Conservation (phyloP, 768 basidiomycete species). For the Rubroboletus pulcherrimus region DNA sequence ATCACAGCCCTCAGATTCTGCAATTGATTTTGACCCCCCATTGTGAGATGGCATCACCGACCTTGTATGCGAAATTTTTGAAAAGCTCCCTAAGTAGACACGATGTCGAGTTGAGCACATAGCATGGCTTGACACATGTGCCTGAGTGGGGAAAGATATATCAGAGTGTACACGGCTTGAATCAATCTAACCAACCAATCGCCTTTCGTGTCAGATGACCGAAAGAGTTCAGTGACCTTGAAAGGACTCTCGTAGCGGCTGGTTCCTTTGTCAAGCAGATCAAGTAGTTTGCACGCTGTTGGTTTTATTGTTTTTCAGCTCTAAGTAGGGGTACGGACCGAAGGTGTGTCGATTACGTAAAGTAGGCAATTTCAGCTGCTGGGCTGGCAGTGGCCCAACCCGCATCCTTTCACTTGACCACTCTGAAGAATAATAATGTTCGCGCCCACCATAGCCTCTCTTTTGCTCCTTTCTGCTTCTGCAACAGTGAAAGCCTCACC, state of each 20-base stretch:
- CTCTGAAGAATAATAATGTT: slow-evolving; percentile 30
- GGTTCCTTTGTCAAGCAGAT: too few species aligned
- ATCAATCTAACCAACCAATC: background rate
- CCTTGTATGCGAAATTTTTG: background rate
- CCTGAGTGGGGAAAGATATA: too few species aligned
- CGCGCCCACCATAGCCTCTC: slow-evolving; percentile 47
- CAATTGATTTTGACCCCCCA: background rate
- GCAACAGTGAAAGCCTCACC: slow-evolving; percentile 39
- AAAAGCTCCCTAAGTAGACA: background rate
- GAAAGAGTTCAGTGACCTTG: too few species aligned
- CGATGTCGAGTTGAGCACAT: background rate
- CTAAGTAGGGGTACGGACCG: background rate
- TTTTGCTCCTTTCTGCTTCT: slow-evolving; percentile 43
- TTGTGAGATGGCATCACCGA: background rate
- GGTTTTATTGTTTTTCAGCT: too few species aligned
- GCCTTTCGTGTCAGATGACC: background rate
- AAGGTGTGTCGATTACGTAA: background rate
- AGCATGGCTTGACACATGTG: too few species aligned
- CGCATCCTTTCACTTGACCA: background rate
- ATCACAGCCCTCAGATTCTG: background rate
- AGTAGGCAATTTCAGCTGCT: background rate
- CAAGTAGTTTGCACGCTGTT: background rate
- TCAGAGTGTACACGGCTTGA: background rate
- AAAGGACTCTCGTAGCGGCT: too few species aligned
- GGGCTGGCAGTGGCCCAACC: background rate